phyloP scores from a whole-genome alignment of 306 rosid genomes.

The Alnus glutinosa region DNA sequence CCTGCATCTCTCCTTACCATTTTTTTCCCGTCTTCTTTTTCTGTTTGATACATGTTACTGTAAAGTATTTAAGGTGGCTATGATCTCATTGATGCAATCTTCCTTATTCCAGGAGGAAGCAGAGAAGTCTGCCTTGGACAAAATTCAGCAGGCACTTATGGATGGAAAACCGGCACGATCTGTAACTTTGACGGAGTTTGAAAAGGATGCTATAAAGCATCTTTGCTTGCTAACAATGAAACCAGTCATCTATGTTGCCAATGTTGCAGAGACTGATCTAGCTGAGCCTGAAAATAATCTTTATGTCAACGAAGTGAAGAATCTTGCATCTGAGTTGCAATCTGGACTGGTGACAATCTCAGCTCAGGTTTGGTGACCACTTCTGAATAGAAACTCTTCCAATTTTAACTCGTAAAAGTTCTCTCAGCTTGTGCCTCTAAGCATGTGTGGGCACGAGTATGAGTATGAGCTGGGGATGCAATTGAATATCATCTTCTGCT shows the following conservation, averaged over 20 bases:
- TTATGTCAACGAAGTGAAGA: slow-evolving; percentile 62
- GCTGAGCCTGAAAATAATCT: slow-evolving; percentile 68
- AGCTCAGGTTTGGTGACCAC: slow-evolving; percentile 66
- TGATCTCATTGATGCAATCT: slow-evolving; percentile 3
- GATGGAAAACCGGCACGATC: slow-evolving; percentile 97
- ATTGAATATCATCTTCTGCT: background rate
- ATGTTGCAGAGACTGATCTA: slow-evolving; percentile 91
- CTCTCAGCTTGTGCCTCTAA: background rate
- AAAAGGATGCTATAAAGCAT: slow-evolving; percentile 74
- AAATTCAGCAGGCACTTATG: slow-evolving; percentile 71
- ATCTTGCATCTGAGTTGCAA: slow-evolving; percentile 71
- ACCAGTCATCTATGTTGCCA: slow-evolving; percentile 84
- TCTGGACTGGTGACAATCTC: slow-evolving; percentile 89
- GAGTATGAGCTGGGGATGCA: background rate
- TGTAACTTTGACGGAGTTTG: slow-evolving; percentile 74
- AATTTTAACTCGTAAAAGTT: background rate
- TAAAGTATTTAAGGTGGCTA: background rate
- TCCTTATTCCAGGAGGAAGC: slow-evolving; percentile 76
- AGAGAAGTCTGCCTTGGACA: slow-evolving; percentile 82
- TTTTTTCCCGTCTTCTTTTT: background rate
- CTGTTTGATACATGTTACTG: slow-evolving; percentile 6
- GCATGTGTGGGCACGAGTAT: slow-evolving; percentile 1
- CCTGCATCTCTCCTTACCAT: background rate
- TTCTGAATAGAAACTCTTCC: slow-evolving; percentile 6
- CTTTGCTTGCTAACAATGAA: slow-evolving; percentile 94